Conservation (phyloP, 345 rosid genomes). For the Stellera chamaejasme region DNA sequence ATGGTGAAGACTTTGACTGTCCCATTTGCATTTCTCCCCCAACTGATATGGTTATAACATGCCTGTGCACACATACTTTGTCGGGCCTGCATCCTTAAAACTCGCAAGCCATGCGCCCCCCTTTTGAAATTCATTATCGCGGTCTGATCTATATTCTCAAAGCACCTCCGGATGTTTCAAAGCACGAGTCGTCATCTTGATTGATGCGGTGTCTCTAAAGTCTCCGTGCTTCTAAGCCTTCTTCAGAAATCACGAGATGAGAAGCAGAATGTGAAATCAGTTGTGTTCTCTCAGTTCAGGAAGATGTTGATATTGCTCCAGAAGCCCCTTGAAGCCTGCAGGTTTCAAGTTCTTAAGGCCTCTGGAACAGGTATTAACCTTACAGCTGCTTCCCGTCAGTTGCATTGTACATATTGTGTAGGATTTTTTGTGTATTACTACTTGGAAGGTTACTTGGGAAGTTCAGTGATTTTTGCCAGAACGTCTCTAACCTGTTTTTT, state of each 20-base stretch:
- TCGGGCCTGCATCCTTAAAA: slow-evolving; percentile 60
- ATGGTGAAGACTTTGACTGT: slow-evolving; percentile 88
- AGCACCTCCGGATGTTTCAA: slow-evolving; percentile 50
- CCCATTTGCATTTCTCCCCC: slow-evolving; percentile 79
- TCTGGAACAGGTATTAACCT: slow-evolving; percentile 78
- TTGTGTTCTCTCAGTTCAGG: slow-evolving; percentile 69
- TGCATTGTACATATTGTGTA: no score
- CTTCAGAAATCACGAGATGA: slow-evolving; percentile 39
- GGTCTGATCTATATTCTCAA: slow-evolving; percentile 75
- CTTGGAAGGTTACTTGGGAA: no score
- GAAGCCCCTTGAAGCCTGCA: slow-evolving; percentile 54
- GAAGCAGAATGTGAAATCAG: slow-evolving; percentile 51
- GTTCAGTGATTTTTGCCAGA: no score
- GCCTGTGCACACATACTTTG: slow-evolving; percentile 91
- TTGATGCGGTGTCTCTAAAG: slow-evolving; percentile 41
- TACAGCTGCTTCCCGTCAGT: slow-evolving; percentile 55
- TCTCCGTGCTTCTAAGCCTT: slow-evolving; percentile 43
- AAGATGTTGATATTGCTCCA: slow-evolving; percentile 59
- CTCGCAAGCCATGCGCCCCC: slow-evolving; percentile 53
- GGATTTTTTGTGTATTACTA: no score
- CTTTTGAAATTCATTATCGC: slow-evolving; percentile 56
- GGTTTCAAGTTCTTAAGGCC: slow-evolving; percentile 78
- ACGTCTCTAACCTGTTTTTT: no score
- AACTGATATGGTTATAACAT: slow-evolving; percentile 46
- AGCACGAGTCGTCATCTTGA: slow-evolving; percentile 16